These are phyloP conservation scores for Candida montana DNA, from an alignment of 805 yeast genomes.

Conservation along the genomic window DNA sequence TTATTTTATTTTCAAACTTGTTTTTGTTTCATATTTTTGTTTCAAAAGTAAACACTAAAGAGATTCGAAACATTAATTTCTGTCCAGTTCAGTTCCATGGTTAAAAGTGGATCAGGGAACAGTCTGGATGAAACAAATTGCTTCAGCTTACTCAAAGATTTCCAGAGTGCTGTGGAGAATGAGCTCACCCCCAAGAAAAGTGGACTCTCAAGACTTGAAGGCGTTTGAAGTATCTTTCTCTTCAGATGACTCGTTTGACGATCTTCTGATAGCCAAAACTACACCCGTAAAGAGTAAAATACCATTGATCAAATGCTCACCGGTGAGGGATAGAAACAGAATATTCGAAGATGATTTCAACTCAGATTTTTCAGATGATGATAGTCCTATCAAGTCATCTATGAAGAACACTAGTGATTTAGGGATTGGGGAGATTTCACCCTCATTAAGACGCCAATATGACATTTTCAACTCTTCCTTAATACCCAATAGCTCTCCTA, in stretches of 20 bases:
- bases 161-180: not conserved
- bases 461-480: too few species aligned
- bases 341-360: constrained; percentile 1
- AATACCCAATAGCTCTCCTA: not conserved
- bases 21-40: too few species aligned
- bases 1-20: too few species aligned
- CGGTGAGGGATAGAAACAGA: not conserved
- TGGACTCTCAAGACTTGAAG: constrained; percentile 17
- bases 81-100: too few species aligned
- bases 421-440: too few species aligned
- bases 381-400: too few species aligned
- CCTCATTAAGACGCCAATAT: too few species aligned
- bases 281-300: not conserved
- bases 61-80: too few species aligned
- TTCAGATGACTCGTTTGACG: constrained; percentile 4
- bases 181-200: not conserved
- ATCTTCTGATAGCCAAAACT: not conserved
- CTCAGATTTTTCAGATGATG: constrained; percentile 2
- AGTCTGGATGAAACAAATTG: not conserved
- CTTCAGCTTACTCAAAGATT: not conserved
- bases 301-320: not conserved
- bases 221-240: constrained; percentile 20
- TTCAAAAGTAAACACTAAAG: too few species aligned
- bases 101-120: not conserved
- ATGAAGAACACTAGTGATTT: too few species aligned